A percentile compares a stretch with the other conserved stretches of the same genome.
Conservation (phyloP, 192 early-diverging fungal genomes). For the Coemansia sp. region DNA sequence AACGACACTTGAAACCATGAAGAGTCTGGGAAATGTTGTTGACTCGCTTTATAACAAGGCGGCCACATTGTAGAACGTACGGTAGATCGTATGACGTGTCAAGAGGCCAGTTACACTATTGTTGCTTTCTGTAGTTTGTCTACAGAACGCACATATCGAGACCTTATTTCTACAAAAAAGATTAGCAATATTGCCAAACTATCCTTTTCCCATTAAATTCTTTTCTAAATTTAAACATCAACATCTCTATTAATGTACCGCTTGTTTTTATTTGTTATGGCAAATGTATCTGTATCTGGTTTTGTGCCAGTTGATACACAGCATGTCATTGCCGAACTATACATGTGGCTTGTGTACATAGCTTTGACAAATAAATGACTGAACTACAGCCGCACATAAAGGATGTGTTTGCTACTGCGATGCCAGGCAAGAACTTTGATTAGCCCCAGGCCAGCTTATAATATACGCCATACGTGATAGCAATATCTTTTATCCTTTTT, state of each 20-base stretch:
- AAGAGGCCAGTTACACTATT: too few relatives aligned
- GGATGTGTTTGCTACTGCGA: background rate
- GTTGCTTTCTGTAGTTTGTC: slow-evolving; percentile 7
- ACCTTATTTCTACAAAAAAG: too few relatives aligned
- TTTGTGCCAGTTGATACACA: background rate
- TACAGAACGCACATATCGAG: background rate
- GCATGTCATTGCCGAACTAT: background rate
- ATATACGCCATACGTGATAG: slow-evolving; percentile 1
- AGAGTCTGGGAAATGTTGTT: slow-evolving; percentile 94
- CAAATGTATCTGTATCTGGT: background rate
- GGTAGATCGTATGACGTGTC: too few relatives aligned
- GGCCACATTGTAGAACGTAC: slow-evolving; percentile 23
- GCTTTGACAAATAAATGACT: background rate
- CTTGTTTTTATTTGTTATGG: background rate
- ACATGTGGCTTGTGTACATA: background rate
- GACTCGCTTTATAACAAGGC: slow-evolving; percentile 94
- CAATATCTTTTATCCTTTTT: too few relatives aligned
- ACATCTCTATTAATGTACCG: too few relatives aligned
- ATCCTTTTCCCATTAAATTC: too few relatives aligned
- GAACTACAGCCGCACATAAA: background rate
- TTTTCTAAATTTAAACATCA: too few relatives aligned
- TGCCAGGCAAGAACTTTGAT: background rate
- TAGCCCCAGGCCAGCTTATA: background rate
- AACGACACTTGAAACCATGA: slow-evolving; percentile 90
- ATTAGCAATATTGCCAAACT: too few relatives aligned